Evolutionary conservation across 495 filamentous ascomycete species (phyloP).

Genomic region (Penicillium paradoxum): DNA sequence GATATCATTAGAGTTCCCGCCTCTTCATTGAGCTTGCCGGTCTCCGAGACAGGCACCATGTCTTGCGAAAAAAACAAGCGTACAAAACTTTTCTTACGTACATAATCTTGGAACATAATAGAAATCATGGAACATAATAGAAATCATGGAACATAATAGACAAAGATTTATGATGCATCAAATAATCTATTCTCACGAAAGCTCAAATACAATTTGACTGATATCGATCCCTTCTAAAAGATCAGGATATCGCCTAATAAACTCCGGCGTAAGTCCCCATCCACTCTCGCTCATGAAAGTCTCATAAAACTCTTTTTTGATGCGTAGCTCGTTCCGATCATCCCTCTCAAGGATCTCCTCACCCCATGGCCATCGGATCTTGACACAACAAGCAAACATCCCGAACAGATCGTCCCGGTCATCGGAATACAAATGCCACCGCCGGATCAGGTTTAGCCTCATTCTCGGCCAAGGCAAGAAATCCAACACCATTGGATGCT

Average conservation of each 20-base stretch:
- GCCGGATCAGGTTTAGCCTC: constrained; percentile 20
- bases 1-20: not conserved
- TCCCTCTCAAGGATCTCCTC: constrained; percentile 23
- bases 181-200: not conserved
- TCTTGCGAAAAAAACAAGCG: not conserved
- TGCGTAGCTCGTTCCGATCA: constrained; percentile 17
- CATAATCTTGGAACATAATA: not conserved
- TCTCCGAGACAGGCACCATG: no score
- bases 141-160: not conserved
- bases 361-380: constrained; percentile 31
- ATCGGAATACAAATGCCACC: constrained; percentile 18
- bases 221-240: constrained; percentile 21
- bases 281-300: constrained; percentile 22
- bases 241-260: constrained; percentile 21
- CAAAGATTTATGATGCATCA: not conserved
- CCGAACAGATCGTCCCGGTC: constrained; percentile 21
- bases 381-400: constrained; percentile 24
- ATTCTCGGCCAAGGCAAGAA: constrained; percentile 21
- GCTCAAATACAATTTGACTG: constrained; percentile 12
- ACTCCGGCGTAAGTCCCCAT: constrained; percentile 31
- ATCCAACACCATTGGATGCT: constrained; percentile 19
- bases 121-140: not conserved
- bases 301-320: constrained; percentile 19
- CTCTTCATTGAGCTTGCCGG: not conserved
- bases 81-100: not conserved